These are phyloP conservation scores for Wallacemonas sp. DNA, from an alignment of 208 protist species.

Conservation along the genomic window DNA sequence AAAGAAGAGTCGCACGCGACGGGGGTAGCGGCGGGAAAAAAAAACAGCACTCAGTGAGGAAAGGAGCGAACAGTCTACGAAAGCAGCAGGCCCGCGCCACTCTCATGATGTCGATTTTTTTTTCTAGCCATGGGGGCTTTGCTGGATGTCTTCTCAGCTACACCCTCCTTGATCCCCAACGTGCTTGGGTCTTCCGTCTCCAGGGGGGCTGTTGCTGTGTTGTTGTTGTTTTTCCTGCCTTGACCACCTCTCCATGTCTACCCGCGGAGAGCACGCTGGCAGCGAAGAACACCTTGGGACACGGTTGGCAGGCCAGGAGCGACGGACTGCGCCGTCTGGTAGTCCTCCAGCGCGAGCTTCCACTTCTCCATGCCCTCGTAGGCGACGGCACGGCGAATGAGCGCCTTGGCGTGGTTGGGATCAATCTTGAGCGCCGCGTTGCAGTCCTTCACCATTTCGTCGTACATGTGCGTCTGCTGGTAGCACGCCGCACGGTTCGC, in stretches of 20 bases:
- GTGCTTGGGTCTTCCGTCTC: no score
- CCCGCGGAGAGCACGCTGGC: constrained; percentile 64
- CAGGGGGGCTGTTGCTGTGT: no score
- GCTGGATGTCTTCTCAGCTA: no score
- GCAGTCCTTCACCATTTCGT: constrained; percentile 86
- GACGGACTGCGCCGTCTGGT: constrained; percentile 64
- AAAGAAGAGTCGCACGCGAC: background rate
- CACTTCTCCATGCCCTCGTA: constrained; percentile 93
- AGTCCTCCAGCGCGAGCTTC: constrained; percentile 89
- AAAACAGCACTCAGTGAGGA: background rate
- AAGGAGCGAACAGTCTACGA: background rate
- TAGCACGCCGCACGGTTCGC: constrained; percentile 91
- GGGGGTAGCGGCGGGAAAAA: background rate
- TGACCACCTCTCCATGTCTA: background rate
- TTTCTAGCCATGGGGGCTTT: no score
- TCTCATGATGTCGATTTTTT: no score
- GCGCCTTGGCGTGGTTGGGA: constrained; percentile 82
- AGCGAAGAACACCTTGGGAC: constrained; percentile 82
- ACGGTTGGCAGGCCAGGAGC: constrained; percentile 57
- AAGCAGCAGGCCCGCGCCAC: no score
- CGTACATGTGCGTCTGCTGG: constrained; percentile 89
- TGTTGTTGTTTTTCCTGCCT: background rate
- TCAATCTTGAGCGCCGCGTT: constrained; percentile 82
- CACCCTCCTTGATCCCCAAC: no score
- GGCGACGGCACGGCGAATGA: constrained; percentile 88